A percentile compares a stretch with the other conserved stretches of the same genome.
Conservation (phyloP, 2,329 filamentous ascomycete genomes). For the Penicillium sp. region DNA sequence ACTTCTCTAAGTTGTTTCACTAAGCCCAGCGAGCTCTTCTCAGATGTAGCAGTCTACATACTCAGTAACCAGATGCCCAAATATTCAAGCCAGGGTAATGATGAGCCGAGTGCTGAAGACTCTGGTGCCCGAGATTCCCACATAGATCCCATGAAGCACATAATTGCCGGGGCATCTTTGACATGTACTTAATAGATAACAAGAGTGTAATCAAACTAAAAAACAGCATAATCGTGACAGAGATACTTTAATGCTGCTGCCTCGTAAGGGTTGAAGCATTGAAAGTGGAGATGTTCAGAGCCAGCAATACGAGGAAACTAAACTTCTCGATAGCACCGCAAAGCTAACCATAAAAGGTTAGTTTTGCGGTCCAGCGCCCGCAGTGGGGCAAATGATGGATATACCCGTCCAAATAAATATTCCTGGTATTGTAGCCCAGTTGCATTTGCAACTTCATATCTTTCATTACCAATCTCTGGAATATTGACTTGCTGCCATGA, state of each 20-base stretch:
- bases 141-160: not conserved
- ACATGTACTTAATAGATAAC: not conserved
- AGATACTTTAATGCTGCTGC: not conserved
- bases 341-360: not conserved
- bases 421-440: not conserved
- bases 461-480: not conserved
- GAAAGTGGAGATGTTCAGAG: not conserved
- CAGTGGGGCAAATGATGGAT: not conserved
- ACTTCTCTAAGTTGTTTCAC: not conserved
- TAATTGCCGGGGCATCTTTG: not conserved
- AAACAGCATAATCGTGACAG: not conserved
- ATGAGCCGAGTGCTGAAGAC: not conserved
- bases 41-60: slow-evolving; percentile 2
- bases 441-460: not conserved
- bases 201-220: not conserved
- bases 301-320: not conserved
- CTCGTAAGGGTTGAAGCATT: not conserved
- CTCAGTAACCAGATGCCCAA: not conserved
- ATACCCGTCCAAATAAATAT: not conserved
- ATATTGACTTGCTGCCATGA: slow-evolving; percentile 28
- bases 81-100: not conserved
- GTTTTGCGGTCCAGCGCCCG: not conserved
- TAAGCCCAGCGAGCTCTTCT: slow-evolving; percentile 1
- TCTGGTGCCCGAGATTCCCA: not conserved
- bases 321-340: not conserved